A percentile compares a stretch with the other conserved stretches of the same genome.
These are phyloP conservation scores for Artomyces pyxidatus DNA, from an alignment of 768 basidiomycete species.

Conservation along the genomic window DNA sequence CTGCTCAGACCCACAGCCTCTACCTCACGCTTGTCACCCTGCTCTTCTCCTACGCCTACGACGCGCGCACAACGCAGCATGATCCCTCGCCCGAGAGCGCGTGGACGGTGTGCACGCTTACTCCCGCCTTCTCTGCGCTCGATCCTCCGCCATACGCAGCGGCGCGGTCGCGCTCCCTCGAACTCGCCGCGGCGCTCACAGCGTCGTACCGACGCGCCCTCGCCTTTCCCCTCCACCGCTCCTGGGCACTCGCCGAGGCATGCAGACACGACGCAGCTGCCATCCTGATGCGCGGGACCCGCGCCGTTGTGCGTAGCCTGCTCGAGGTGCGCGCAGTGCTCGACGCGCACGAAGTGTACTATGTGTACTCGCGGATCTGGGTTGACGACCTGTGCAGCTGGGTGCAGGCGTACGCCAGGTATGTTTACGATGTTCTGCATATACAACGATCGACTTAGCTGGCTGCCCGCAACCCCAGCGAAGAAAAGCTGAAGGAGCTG, in stretches of 20 bases:
- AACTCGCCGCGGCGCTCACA: conserved; percentile 40
- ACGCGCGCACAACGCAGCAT: conserved; percentile 64
- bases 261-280: conserved; percentile 59
- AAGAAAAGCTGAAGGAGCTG: conserved; percentile 42
- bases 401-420: conserved; percentile 67
- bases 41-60: conserved; percentile 77
- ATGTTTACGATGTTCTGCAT: conserved; percentile 17
- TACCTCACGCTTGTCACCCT: conserved; percentile 65
- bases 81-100: conserved; percentile 86
- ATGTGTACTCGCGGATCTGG: conserved; percentile 85
- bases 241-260: conserved; percentile 62
- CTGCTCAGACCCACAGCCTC: conserved; percentile 47
- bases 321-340: conserved; percentile 66
- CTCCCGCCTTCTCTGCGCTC: conserved; percentile 76
- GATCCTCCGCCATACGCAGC: conserved; percentile 51
- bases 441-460: not conserved
- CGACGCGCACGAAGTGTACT: conserved; percentile 80
- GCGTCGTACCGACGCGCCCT: conserved; percentile 70
- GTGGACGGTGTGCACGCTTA: conserved; percentile 72
- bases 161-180: conserved; percentile 23
- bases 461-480: conserved; percentile 36
- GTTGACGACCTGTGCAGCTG: conserved; percentile 80
- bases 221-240: conserved; percentile 73
- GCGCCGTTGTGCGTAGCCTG: conserved; percentile 54
- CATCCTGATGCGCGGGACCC: conserved; percentile 52